phyloP scores from a whole-genome alignment of 805 yeast species.

The Ogataea kodamae region DNA sequence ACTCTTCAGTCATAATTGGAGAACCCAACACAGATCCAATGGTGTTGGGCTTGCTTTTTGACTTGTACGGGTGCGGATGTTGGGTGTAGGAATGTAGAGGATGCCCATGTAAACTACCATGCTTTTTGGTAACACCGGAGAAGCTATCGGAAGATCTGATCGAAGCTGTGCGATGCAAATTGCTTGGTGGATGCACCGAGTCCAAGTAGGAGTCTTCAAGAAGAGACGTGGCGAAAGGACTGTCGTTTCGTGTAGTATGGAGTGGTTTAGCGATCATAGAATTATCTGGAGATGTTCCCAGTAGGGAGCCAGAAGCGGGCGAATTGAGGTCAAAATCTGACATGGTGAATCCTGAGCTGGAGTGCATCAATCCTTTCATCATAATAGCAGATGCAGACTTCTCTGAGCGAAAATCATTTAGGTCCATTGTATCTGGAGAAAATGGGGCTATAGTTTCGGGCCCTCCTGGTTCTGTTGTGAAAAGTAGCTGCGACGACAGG shows the following conservation, averaged over 20 bases:
- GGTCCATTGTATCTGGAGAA: conserved; percentile 10
- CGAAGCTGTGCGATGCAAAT: conserved; percentile 18
- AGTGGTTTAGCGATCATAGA: conserved; percentile 7
- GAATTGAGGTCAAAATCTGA: conserved; percentile 28
- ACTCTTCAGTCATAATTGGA: conserved; percentile 12
- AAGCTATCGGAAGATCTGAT: conserved; percentile 14
- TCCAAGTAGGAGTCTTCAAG: conserved; percentile 17
- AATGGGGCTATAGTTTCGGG: conserved; percentile 1
- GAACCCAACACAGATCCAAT: conserved; percentile 10
- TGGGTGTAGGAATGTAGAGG: conserved; percentile 17
- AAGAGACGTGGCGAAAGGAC: conserved; percentile 10
- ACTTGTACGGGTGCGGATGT: conserved; percentile 28
- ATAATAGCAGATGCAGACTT: conserved; percentile 32
- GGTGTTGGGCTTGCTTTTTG: conserved; percentile 12
- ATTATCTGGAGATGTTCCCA: conserved; percentile 20
- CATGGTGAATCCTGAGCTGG: conserved; percentile 25
- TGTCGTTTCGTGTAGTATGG: conserved; percentile 6
- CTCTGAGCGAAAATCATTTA: conserved; percentile 32
- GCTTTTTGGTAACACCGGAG: conserved; percentile 9
- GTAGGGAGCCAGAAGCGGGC: conserved; percentile 16
- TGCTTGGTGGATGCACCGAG: conserved; percentile 18
- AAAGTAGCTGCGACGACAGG: conserved; percentile 7
- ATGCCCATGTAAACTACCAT: conserved; percentile 11
- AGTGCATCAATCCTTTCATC: conserved; percentile 23
- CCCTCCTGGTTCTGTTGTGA: not conserved